Evolutionary conservation across 1,284 basidiomycete species (phyloP).

Genomic region (Ustilago nuda): DNA sequence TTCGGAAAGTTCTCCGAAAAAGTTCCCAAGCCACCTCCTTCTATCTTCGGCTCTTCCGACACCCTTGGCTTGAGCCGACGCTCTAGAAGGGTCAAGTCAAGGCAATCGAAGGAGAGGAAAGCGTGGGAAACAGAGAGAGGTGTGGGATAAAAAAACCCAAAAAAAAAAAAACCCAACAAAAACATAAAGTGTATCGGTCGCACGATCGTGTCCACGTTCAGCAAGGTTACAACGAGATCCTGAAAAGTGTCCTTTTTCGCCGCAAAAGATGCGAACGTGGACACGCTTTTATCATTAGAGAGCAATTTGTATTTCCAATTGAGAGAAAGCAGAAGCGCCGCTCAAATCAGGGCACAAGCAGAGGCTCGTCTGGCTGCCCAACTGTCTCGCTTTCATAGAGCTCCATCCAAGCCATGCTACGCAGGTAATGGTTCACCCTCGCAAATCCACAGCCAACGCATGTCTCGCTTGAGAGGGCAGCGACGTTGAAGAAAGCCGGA

Average conservation of each 20-base stretch:
- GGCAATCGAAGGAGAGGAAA: background rate
- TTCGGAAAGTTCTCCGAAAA: constrained; percentile 6
- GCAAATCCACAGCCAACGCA: too few relatives aligned
- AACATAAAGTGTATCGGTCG: constrained; percentile 23
- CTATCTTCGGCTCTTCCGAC: too few relatives aligned
- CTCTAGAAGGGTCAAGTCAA: too few relatives aligned
- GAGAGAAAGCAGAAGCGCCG: background rate
- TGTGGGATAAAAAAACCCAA: background rate
- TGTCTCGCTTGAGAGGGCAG: too few relatives aligned
- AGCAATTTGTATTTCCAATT: constrained; percentile 14
- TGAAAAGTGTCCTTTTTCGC: background rate
- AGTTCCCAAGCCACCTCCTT: too few relatives aligned
- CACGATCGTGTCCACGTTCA: constrained; percentile 54
- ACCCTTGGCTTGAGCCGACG: too few relatives aligned
- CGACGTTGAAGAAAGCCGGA: too few relatives aligned
- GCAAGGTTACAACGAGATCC: constrained; percentile 5
- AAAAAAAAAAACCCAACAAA: too few relatives aligned
- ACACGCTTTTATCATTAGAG: constrained; percentile 4
- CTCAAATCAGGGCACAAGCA: background rate
- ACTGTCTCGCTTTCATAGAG: too few relatives aligned
- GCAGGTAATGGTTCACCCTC: too few relatives aligned
- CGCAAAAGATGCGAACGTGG: constrained; percentile 38
- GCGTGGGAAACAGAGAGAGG: background rate
- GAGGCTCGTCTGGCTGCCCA: background rate
- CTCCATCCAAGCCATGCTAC: too few relatives aligned